These are phyloP conservation scores for Coelastrella sp. DNA, from an alignment of 139 green algal genomes.

Conservation along the genomic window DNA sequence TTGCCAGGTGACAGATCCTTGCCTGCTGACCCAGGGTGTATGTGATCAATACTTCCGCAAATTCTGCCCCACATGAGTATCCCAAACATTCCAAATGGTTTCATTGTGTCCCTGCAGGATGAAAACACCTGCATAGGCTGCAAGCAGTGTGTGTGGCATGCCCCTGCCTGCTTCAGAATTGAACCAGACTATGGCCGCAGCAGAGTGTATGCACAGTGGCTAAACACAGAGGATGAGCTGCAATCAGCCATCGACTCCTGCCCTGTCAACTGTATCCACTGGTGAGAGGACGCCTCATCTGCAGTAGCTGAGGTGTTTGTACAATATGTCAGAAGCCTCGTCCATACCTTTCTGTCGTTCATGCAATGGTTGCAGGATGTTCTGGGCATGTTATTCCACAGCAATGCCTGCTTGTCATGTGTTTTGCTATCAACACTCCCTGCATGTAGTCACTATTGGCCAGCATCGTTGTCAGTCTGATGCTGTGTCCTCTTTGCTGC, in stretches of 20 bases:
- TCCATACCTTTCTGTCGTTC: too few species aligned
- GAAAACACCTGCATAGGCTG: constrained; percentile 91
- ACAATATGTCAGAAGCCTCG: not conserved
- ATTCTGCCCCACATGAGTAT: too few species aligned
- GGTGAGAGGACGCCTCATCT: too few species aligned
- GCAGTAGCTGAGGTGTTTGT: too few species aligned
- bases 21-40: too few species aligned
- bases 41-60: too few species aligned
- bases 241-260: constrained; percentile 79
- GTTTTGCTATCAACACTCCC: not conserved
- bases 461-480: not conserved
- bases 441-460: not conserved
- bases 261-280: constrained; percentile 91
- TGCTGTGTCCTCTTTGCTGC: too few species aligned
- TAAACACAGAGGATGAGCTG: constrained; percentile 83
- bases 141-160: constrained; percentile 87
- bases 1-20: too few species aligned
- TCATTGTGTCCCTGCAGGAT: constrained; percentile 59
- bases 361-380: too few species aligned
- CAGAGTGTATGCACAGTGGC: constrained; percentile 85
- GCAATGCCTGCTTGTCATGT: too few species aligned
- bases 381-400: too few species aligned
- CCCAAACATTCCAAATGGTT: too few species aligned
- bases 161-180: constrained; percentile 84
- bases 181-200: constrained; percentile 79